These are phyloP conservation scores for Vanilla planifolia DNA, from an alignment of 106 monocot genomes.

Conservation along the genomic window DNA sequence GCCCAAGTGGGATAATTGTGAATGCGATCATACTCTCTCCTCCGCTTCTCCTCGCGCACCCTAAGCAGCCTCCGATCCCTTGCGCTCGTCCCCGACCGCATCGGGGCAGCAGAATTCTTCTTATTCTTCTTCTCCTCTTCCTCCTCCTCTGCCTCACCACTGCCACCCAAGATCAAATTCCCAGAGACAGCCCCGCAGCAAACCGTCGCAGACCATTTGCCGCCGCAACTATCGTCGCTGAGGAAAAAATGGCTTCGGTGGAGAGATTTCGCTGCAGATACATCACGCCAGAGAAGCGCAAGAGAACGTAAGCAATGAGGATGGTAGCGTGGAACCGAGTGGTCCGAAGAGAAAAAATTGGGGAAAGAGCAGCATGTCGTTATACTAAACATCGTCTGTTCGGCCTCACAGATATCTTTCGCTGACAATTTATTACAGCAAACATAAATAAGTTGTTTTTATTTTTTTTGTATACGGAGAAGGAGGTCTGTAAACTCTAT, in stretches of 20 bases:
- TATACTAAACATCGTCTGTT: too few relatives aligned
- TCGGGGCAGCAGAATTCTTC: too few relatives aligned
- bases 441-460: too few relatives aligned
- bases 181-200: neutral
- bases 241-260: neutral
- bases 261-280: neutral
- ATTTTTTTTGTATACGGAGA: too few relatives aligned
- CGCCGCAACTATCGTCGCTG: neutral
- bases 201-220: neutral
- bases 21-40: conserved; percentile 54
- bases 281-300: too few relatives aligned
- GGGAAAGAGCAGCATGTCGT: too few relatives aligned
- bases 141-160: conserved; percentile 14
- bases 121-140: conserved; percentile 12
- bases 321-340: too few relatives aligned
- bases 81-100: conserved; percentile 72
- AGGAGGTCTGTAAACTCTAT: too few relatives aligned
- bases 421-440: too few relatives aligned
- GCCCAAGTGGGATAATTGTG: conserved; percentile 93
- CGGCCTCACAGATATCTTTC: too few relatives aligned
- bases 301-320: too few relatives aligned
- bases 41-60: conserved; percentile 89
- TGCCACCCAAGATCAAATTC: neutral
- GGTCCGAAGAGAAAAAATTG: too few relatives aligned
- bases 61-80: conserved; percentile 75